phyloP scores from a whole-genome alignment of 1,284 basidiomycete species.

The Cutaneotrichosporon spelunceum region DNA sequence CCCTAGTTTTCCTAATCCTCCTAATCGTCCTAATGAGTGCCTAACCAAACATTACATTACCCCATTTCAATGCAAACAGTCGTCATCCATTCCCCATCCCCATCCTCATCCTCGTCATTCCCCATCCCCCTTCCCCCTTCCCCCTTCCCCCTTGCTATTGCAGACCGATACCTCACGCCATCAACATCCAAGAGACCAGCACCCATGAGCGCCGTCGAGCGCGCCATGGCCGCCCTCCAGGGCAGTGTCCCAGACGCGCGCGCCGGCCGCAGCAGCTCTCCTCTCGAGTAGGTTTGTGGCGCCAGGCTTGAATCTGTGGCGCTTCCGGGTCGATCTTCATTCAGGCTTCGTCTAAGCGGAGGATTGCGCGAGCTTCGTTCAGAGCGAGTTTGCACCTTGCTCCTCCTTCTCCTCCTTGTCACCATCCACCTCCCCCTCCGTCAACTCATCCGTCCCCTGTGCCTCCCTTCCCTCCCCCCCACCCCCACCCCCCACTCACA shows the following conservation, averaged over 20 bases:
- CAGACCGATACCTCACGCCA: not conserved
- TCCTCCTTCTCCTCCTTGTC: too few species aligned
- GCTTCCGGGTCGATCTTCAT: not conserved
- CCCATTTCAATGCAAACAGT: not conserved
- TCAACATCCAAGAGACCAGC: not conserved
- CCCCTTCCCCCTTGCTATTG: too few species aligned
- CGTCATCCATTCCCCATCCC: not conserved
- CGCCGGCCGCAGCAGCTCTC: not conserved
- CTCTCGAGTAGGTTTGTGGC: not conserved
- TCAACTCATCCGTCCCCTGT: not conserved
- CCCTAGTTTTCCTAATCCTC: not conserved
- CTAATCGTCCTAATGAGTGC: not conserved
- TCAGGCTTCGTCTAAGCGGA: too few species aligned
- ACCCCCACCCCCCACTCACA: not conserved
- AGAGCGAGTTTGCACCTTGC: too few species aligned
- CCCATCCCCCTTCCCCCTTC: too few species aligned
- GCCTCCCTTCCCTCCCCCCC: not conserved
- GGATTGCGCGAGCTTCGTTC: too few species aligned
- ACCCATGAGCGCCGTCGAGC: not conserved
- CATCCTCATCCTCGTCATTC: not conserved
- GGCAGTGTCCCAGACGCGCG: not conserved
- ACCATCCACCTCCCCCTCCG: too few species aligned
- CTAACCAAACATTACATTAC: not conserved
- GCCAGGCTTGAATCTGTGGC: not conserved
- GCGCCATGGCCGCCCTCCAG: not conserved